Evolutionary conservation across 768 basidiomycete genomes (phyloP), one percentile per base, ranked within the genome.

Genomic region (Suillus placidus): DNA sequence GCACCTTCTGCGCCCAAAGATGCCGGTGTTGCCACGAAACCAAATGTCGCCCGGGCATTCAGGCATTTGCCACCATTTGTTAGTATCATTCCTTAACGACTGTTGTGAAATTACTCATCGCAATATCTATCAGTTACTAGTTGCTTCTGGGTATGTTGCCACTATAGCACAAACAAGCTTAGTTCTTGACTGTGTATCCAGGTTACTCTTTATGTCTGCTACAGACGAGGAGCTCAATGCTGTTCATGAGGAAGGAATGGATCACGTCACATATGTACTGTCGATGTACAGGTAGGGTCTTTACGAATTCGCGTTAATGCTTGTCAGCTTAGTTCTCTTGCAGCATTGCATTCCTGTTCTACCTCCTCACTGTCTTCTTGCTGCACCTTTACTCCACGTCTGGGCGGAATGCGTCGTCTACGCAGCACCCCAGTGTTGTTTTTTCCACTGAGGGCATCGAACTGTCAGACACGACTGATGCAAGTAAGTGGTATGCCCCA

Each of bases 21-120:
- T 12, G 63, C 30, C 64, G 71, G 69, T 64, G 62, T 57, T 64
- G 3, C 26, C 16, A 62, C 67, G 61, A 72, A 64, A 73, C 71
- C 45, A 79, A 81, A 66, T 69, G 81, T 85, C 12, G 78, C 81
- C 1, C 82, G 83, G 54, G 84, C 92, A 8, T 97, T 95, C 81
- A 86, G 93, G 67, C 93, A 95, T 75, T 74, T 96, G n/a, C 86
- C 95, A 9, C 92, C 95, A 54, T 94, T 94, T 74, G 93, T 95
- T 70, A 79, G 93, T 87, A 4, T 20, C 49, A 67, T 63, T 51
- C 32, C 4, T 52, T 6, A 9, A 23, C 40, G 16, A 55, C 54
- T 20, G 37, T 43, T 18, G 12, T 55, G 45, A 47, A n/a, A 26
- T 60, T 37, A 34, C 56, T 74, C 14, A 52, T 55, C 58, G 61